Percentiles rank a stretch among this genome's conserved stretches.
These are phyloP conservation scores for Lunularia cruciata DNA, from an alignment of 225 moss, liverwort and hornwort genomes.

Conservation along the genomic window DNA sequence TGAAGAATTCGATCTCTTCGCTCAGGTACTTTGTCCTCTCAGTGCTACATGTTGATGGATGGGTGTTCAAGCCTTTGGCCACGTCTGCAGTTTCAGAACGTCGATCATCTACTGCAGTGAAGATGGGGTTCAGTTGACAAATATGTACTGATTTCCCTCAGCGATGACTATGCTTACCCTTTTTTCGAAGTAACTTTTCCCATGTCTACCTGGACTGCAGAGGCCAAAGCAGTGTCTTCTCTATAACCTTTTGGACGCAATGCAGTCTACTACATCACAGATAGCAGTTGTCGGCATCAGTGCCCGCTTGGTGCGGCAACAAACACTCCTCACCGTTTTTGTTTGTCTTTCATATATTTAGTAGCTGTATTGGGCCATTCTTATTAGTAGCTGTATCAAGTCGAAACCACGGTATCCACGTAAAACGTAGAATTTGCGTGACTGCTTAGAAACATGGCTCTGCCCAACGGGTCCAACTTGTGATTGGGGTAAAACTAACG, in stretches of 20 bases:
- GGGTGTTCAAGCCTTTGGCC: neutral
- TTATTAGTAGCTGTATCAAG: neutral
- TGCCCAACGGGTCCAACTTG: neutral
- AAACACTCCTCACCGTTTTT: neutral
- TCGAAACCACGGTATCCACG: no score
- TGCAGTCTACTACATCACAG: constrained; percentile 86
- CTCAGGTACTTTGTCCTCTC: constrained; percentile 56
- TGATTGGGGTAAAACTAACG: neutral
- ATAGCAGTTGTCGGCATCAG: constrained; percentile 91
- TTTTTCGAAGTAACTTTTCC: neutral
- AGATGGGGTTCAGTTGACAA: neutral
- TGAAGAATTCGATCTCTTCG: constrained; percentile 96
- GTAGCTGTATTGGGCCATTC: neutral
- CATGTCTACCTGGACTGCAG: constrained; percentile 37
- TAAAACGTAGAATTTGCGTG: neutral
- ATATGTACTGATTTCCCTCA: neutral
- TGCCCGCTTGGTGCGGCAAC: constrained; percentile 63
- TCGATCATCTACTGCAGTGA: neutral
- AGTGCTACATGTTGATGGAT: neutral
- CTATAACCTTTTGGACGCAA: constrained; percentile 90
- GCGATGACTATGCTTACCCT: neutral
- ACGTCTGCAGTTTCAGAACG: neutral
- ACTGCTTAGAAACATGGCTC: neutral
- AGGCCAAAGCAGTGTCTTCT: constrained; percentile 90
- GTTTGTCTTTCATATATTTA: neutral